Conservation (phyloP, 352 stramenopile species). For the Sclerospora graminicola region DNA sequence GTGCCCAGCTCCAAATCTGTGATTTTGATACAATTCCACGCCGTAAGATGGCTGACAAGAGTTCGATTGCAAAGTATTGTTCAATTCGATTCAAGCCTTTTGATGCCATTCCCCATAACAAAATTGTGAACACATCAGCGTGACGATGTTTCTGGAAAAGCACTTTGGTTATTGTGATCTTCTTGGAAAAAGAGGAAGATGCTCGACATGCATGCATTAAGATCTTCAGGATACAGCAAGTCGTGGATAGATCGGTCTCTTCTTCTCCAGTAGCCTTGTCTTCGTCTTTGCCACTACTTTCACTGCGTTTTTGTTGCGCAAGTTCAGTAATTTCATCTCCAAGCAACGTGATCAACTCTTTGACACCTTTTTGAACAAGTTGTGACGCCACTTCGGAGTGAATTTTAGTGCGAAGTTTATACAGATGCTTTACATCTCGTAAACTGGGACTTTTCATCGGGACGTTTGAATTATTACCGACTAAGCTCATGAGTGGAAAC, state of each 20-base stretch:
- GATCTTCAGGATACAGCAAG: conserved; percentile 69
- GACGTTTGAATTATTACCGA: conserved; percentile 8
- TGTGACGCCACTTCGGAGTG: conserved; percentile 56
- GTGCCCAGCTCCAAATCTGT: conserved; percentile 43
- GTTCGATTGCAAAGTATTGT: conserved; percentile 52
- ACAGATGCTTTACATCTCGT: conserved; percentile 43
- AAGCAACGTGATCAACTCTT: conserved; percentile 39
- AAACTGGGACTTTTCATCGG: conserved; percentile 6
- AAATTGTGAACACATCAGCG: conserved; percentile 36
- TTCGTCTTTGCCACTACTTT: conserved; percentile 13
- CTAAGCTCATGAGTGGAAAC: conserved; percentile 49
- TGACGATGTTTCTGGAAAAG: conserved; percentile 15
- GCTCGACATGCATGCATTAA: conserved; percentile 51
- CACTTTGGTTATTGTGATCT: conserved; percentile 27
- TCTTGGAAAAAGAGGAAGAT: conserved; percentile 53
- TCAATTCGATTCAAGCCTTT: conserved; percentile 33
- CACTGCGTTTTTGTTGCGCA: conserved; percentile 10
- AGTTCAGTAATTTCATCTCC: conserved; percentile 35
- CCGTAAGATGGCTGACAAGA: conserved; percentile 51
- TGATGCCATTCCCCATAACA: conserved; percentile 21
- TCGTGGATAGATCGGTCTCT: too few species aligned
- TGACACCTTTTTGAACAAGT: conserved; percentile 36
- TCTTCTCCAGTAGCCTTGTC: conserved; percentile 33
- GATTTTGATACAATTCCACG: conserved; percentile 35
- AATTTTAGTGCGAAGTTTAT: too few species aligned